These are phyloP conservation scores for Spiromastix sp. DNA, from an alignment of 2,329 filamentous ascomycete species.

Conservation along the genomic window DNA sequence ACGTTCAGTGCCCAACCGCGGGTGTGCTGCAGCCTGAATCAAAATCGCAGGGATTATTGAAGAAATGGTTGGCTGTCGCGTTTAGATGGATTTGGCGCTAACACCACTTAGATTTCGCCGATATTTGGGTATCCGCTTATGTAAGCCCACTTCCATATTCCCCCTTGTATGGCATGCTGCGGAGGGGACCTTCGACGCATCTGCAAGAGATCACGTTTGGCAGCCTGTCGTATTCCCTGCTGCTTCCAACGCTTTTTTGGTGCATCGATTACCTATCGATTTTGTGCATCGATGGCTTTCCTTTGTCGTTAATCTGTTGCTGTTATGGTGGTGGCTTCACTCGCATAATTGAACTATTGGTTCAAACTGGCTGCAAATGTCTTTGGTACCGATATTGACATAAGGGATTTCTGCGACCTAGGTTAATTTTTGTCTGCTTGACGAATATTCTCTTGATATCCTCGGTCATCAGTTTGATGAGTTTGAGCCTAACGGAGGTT, in stretches of 20 bases:
- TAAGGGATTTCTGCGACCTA: no score
- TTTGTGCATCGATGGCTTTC: conserved; percentile 2
- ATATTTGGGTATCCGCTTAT: conserved; percentile 31
- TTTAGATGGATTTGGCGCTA: conserved; percentile 29
- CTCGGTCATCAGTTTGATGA: conserved; percentile 48
- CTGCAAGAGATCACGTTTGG: conserved; percentile 25
- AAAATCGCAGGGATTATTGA: conserved; percentile 16
- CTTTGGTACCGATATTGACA: no score
- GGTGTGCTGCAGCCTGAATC: conserved; percentile 18
- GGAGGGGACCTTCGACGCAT: conserved; percentile 17
- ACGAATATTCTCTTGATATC: conserved; percentile 53
- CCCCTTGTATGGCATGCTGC: background rate
- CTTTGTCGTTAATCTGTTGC: background rate
- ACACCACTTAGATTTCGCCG: conserved; percentile 25
- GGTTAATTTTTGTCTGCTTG: conserved; percentile 49
- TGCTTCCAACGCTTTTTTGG: background rate
- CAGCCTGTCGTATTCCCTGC: conserved; percentile 1
- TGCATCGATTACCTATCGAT: conserved; percentile 1
- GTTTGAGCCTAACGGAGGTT: conserved; percentile 48
- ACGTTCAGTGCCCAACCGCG: conserved; percentile 10
- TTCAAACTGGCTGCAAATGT: no score
- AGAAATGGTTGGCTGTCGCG: conserved; percentile 29
- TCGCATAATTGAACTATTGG: background rate
- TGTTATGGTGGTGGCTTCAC: background rate
- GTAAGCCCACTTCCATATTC: conserved; percentile 19